Evolutionary conservation across 768 basidiomycete species (phyloP).

Genomic region (Crepidotus variabilis): DNA sequence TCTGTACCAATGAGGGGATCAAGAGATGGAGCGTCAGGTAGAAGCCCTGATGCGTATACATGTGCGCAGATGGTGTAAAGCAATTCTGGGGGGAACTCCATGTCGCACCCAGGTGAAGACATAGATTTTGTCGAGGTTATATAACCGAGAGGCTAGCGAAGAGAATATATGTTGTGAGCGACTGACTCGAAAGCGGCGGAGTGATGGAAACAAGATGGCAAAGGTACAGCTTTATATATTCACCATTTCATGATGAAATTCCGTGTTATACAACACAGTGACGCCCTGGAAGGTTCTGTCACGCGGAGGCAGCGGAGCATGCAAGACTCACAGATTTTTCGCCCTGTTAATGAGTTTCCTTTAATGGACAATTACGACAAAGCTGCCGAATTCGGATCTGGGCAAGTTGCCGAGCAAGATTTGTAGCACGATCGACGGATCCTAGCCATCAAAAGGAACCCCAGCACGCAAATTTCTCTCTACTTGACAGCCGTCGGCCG

Average conservation of each 20-base stretch:
- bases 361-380: background rate
- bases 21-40: constrained; percentile 53
- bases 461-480: background rate
- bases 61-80: constrained; percentile 70
- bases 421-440: background rate
- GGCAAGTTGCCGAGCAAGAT: background rate
- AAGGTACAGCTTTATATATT: background rate
- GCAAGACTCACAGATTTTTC: background rate
- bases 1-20: constrained; percentile 59
- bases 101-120: constrained; percentile 15
- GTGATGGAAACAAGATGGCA: background rate
- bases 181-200: background rate
- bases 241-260: background rate
- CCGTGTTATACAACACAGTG: background rate
- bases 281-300: background rate
- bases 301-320: constrained; percentile 1
- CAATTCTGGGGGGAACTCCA: constrained; percentile 68
- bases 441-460: background rate
- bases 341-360: background rate
- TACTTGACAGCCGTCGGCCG: background rate
- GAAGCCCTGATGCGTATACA: constrained; percentile 61
- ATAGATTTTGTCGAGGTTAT: constrained; percentile 21
- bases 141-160: constrained; percentile 5
- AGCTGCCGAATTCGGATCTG: background rate
- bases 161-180: background rate